phyloP scores from a whole-genome alignment of 306 rosid genomes.

The Cotoneaster glaucophyllus region DNA sequence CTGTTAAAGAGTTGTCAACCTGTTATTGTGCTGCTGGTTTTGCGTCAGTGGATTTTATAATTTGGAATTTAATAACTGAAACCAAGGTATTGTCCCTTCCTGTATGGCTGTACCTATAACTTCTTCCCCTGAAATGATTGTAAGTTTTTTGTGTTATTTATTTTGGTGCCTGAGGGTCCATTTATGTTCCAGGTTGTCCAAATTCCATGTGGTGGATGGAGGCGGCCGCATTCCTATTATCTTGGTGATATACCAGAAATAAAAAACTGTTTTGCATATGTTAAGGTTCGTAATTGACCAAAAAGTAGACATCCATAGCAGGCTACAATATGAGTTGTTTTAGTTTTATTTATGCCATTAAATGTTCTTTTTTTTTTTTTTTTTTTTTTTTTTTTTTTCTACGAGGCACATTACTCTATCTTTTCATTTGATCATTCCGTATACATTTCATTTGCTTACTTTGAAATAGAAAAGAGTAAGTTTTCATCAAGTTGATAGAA shows the following conservation, averaged over 20 bases:
- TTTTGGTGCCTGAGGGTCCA: conserved; percentile 18
- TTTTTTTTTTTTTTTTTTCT: too few species aligned
- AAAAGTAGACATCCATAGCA: background rate
- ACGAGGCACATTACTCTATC: background rate
- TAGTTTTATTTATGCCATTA: background rate
- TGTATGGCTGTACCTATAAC: background rate
- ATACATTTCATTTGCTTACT: background rate
- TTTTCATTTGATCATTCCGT: background rate
- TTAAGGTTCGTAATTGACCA: conserved; percentile 51
- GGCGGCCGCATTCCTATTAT: conserved; percentile 86
- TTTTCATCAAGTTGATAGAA: background rate
- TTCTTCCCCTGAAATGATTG: background rate
- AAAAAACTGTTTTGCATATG: conserved; percentile 82
- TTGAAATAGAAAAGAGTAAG: background rate
- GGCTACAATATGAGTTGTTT: background rate
- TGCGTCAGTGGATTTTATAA: conserved; percentile 74
- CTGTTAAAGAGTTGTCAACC: conserved; percentile 26
- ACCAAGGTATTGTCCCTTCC: conserved; percentile 51
- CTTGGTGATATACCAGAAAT: conserved; percentile 83
- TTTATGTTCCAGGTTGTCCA: conserved; percentile 54
- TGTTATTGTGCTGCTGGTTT: conserved; percentile 77
- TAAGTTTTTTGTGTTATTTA: background rate
- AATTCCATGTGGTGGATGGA: conserved; percentile 97
- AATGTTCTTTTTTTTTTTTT: too few species aligned
- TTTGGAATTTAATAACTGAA: conserved; percentile 79